Conservation (phyloP, 2,329 filamentous ascomycete genomes). For the Dothistroma septosporum region DNA sequence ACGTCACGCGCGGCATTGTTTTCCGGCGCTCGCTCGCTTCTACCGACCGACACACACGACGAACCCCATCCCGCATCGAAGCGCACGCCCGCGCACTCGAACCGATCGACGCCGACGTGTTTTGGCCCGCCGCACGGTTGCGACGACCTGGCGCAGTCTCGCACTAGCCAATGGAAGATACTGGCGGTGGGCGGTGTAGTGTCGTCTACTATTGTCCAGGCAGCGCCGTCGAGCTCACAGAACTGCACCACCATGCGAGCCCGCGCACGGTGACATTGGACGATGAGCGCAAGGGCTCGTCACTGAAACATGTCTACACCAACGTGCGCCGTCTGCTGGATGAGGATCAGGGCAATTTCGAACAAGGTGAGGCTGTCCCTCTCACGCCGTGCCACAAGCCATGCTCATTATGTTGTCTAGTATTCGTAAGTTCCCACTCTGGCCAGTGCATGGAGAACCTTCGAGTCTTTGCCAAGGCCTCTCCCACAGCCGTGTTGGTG, state of each 20-base stretch:
- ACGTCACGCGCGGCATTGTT: not conserved
- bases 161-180: constrained; percentile 30
- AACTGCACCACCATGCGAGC: constrained; percentile 21
- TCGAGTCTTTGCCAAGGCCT: constrained; percentile 23
- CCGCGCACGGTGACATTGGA: constrained; percentile 17
- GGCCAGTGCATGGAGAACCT: constrained; percentile 26
- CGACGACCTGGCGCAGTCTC: constrained; percentile 3
- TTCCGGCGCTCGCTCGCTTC: constrained; percentile 4
- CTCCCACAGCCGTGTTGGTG: constrained; percentile 29
- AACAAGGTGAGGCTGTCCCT: constrained; percentile 26
- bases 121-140: not conserved
- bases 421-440: constrained; percentile 29
- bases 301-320: constrained; percentile 22
- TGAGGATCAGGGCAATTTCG: constrained; percentile 31
- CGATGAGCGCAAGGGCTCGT: constrained; percentile 4
- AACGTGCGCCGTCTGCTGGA: constrained; percentile 32
- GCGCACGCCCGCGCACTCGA: constrained; percentile 2
- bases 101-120: not conserved
- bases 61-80: not conserved
- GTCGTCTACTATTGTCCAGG: constrained; percentile 33
- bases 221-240: constrained; percentile 21
- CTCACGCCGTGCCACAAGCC: not conserved
- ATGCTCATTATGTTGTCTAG: constrained; percentile 19
- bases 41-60: not conserved
- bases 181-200: constrained; percentile 26